Evolutionary conservation across 768 basidiomycete species (phyloP).

Genomic region (Exsudoporus frostii): DNA sequence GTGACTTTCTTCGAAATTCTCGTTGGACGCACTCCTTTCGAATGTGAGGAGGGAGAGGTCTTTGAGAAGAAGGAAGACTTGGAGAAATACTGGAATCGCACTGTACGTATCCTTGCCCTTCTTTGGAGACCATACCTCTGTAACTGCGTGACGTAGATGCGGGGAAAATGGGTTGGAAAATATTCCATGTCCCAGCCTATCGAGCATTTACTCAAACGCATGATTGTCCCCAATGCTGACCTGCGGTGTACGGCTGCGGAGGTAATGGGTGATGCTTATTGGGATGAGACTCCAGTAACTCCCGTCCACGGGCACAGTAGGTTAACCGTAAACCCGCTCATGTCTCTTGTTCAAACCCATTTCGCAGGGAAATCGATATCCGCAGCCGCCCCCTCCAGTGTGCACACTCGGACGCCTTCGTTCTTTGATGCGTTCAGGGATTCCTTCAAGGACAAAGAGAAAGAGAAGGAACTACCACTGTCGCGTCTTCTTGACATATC

Average conservation of each 20-base stretch:
- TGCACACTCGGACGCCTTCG: constrained; percentile 17
- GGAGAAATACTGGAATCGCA: constrained; percentile 83
- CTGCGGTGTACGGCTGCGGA: constrained; percentile 67
- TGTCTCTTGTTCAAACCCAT: not conserved
- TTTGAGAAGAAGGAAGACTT: constrained; percentile 77
- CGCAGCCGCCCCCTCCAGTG: constrained; percentile 8
- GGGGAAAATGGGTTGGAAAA: constrained; percentile 81
- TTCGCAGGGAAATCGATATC: constrained; percentile 36
- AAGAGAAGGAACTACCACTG: constrained; percentile 26
- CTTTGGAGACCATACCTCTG: not conserved
- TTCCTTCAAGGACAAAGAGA: constrained; percentile 24
- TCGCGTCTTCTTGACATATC: constrained; percentile 34
- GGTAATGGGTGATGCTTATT: constrained; percentile 66
- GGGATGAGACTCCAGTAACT: constrained; percentile 40
- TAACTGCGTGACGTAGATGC: constrained; percentile 40
- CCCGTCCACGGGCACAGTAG: constrained; percentile 39
- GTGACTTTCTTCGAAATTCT: constrained; percentile 95
- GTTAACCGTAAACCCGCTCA: constrained; percentile 25
- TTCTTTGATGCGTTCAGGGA: constrained; percentile 19
- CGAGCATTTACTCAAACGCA: constrained; percentile 68
- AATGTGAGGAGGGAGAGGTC: constrained; percentile 73
- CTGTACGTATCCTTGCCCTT: constrained; percentile 42
- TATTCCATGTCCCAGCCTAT: constrained; percentile 57
- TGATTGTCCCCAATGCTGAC: constrained; percentile 83
- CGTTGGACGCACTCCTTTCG: constrained; percentile 89